These are phyloP conservation scores for Hapsidospora chrysogenum DNA, from an alignment of 495 filamentous ascomycete genomes.

Conservation along the genomic window DNA sequence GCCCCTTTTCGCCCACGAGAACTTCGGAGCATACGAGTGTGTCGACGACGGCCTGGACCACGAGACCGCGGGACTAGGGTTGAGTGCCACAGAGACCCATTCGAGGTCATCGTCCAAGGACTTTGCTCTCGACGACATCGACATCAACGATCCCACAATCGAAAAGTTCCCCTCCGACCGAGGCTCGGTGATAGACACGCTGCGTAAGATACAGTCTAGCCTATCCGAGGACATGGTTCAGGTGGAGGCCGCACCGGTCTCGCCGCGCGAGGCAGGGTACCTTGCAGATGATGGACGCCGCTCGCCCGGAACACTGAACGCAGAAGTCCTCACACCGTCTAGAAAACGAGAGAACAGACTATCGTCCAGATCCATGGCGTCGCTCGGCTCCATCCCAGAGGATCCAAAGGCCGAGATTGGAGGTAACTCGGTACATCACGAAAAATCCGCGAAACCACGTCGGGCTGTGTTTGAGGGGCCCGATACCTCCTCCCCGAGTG, in stretches of 20 bases:
- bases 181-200: conserved; percentile 24
- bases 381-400: conserved; percentile 2
- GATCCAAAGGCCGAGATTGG: conserved; percentile 2
- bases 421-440: no score
- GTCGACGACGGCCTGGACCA: conserved; percentile 5
- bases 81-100: no score
- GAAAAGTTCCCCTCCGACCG: conserved; percentile 33
- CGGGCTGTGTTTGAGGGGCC: no score
- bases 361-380: conserved; percentile 1
- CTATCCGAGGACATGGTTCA: conserved; percentile 25
- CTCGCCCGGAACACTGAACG: not conserved
- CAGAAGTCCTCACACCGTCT: not conserved
- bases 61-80: conserved; percentile 8
- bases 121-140: conserved; percentile 10
- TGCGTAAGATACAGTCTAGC: conserved; percentile 26
- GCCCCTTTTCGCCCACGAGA: conserved; percentile 7
- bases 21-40: conserved; percentile 4
- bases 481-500: no score
- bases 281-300: not conserved
- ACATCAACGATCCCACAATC: conserved; percentile 32
- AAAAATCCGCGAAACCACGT: no score
- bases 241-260: conserved; percentile 17
- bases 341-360: conserved; percentile 1
- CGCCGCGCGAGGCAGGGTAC: conserved; percentile 8
- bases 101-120: conserved; percentile 1